Evolutionary conservation across 331 rosid species (phyloP), one percentile per base, ranked within the genome.

Genomic region (Erythrophleum ivorense): DNA sequence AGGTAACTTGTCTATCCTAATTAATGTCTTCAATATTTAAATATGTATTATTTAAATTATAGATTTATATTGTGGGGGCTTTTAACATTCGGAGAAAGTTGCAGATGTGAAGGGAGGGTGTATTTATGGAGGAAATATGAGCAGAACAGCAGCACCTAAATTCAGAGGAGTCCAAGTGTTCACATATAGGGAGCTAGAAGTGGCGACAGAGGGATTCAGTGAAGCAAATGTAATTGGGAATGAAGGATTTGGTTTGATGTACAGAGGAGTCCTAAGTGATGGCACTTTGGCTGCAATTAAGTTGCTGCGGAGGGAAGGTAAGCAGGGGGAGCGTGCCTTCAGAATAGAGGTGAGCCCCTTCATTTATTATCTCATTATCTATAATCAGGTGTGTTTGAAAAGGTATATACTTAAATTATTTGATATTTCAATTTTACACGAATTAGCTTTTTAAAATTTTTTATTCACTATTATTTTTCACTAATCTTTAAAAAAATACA

Each of bases 241-340:
- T 81, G 97, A 92, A 74, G 91, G 87, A 46, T 82, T 80, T 82
- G 97, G 94, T 66, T 85, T 85, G 82, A 90, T 92, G 80, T 96
- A 90, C 24, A 92, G 84, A 85, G 97, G 98, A 59, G 90, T 90
- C 75, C 84, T 96, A 12, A 76, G 84, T 48, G 99, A 96, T 90
- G 99, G 97, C 19, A 89, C 97, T 40, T 62, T 87, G 78, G 95
- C 91, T 15, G 95, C 98, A 73, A 88, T 96, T 85, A 96, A 94
- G 87, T 82, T 87, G 91, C 66, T 94, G 63, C 80, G 65, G 3
- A 86, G 86, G 79, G 89, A 89, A 36, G 97, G 99, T 21, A 94
- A 87, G 89, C 98, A 92, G 52, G 92, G 94, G 75, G 99, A 96
- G 89, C 99, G 98, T 86, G 92, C 95, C 64, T 96, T 96, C 88